These are phyloP conservation scores for Metarhizium robertsii DNA, from an alignment of 2,329 filamentous ascomycete genomes.

Conservation along the genomic window DNA sequence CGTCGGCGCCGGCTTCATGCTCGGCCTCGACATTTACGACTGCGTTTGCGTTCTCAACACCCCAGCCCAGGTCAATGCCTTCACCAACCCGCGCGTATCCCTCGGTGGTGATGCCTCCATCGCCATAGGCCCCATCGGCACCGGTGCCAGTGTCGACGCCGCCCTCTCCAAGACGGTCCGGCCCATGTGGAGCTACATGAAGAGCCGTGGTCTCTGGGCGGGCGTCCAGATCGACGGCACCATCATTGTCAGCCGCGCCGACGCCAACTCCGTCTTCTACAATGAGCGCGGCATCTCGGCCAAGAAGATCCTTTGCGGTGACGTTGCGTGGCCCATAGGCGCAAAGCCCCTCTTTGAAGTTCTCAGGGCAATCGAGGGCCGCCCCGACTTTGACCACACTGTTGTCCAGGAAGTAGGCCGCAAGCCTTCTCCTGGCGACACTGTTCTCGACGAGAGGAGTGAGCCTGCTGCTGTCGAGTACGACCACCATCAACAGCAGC, in stretches of 20 bases:
- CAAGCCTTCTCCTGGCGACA: slow-evolving; percentile 12
- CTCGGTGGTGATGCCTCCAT: slow-evolving; percentile 62
- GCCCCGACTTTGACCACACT: slow-evolving; percentile 13
- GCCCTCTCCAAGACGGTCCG: slow-evolving; percentile 26
- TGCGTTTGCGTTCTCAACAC: slow-evolving; percentile 69
- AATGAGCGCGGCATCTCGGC: slow-evolving; percentile 39
- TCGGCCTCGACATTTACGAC: slow-evolving; percentile 68
- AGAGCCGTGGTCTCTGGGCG: slow-evolving; percentile 70
- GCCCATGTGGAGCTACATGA: slow-evolving; percentile 74
- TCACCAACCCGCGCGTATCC: slow-evolving; percentile 56
- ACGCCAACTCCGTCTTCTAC: slow-evolving; percentile 75
- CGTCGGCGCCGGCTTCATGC: slow-evolving; percentile 59
- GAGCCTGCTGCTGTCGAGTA: slow-evolving; percentile 13
- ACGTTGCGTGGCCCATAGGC: slow-evolving; percentile 30
- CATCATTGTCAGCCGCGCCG: slow-evolving; percentile 63
- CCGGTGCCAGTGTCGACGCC: slow-evolving; percentile 49
- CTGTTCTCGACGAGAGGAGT: slow-evolving; percentile 22
- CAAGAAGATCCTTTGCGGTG: slow-evolving; percentile 24
- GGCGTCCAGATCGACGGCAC: slow-evolving; percentile 76
- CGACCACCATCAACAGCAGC: slow-evolving; percentile 2
- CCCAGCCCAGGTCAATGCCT: slow-evolving; percentile 55
- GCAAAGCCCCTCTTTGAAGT: slow-evolving; percentile 29
- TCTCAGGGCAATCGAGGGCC: slow-evolving; percentile 28
- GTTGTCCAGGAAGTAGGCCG: slow-evolving; percentile 18
- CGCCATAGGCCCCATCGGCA: slow-evolving; percentile 47